These are phyloP conservation scores for Phyllosticta citribraziliensis DNA, from an alignment of 2,329 filamentous ascomycete genomes.

Conservation along the genomic window DNA sequence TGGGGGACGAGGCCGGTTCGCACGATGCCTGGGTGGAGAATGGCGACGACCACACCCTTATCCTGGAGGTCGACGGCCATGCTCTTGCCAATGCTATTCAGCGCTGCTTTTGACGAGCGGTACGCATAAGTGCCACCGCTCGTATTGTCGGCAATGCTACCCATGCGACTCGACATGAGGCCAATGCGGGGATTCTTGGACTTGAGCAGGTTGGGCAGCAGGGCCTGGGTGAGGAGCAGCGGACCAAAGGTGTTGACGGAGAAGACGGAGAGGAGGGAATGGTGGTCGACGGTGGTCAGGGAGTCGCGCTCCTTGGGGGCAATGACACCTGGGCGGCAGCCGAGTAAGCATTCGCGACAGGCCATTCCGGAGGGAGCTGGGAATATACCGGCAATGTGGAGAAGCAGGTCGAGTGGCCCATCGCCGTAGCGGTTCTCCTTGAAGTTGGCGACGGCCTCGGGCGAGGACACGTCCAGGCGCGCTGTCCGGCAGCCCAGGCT, in stretches of 20 bases:
- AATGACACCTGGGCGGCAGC: slow-evolving; percentile 22
- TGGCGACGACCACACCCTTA: slow-evolving; percentile 29
- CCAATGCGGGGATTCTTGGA: slow-evolving; percentile 26
- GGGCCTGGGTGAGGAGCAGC: slow-evolving; percentile 34
- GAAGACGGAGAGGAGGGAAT: slow-evolving; percentile 28
- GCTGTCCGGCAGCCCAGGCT: slow-evolving; percentile 21
- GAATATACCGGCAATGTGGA: slow-evolving; percentile 26
- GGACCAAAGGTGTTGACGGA: slow-evolving; percentile 37
- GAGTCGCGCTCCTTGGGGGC: slow-evolving; percentile 22
- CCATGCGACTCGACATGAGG: slow-evolving; percentile 35
- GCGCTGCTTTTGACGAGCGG: slow-evolving; percentile 34
- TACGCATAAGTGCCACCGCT: slow-evolving; percentile 36
- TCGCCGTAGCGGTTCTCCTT: slow-evolving; percentile 18
- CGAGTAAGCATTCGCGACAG: neutral
- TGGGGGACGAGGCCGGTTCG: slow-evolving; percentile 26
- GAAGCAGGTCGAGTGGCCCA: slow-evolving; percentile 26
- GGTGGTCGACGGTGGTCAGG: slow-evolving; percentile 21
- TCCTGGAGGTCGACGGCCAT: slow-evolving; percentile 33
- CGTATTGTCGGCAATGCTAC: slow-evolving; percentile 34
- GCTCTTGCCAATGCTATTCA: slow-evolving; percentile 36
- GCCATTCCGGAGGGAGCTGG: neutral
- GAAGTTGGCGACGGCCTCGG: slow-evolving; percentile 26
- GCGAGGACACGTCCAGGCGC: slow-evolving; percentile 26
- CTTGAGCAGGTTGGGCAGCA: slow-evolving; percentile 32
- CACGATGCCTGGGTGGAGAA: slow-evolving; percentile 37